phyloP scores from a whole-genome alignment of 768 basidiomycete species.

The Kwoniella newhampshirensis region DNA sequence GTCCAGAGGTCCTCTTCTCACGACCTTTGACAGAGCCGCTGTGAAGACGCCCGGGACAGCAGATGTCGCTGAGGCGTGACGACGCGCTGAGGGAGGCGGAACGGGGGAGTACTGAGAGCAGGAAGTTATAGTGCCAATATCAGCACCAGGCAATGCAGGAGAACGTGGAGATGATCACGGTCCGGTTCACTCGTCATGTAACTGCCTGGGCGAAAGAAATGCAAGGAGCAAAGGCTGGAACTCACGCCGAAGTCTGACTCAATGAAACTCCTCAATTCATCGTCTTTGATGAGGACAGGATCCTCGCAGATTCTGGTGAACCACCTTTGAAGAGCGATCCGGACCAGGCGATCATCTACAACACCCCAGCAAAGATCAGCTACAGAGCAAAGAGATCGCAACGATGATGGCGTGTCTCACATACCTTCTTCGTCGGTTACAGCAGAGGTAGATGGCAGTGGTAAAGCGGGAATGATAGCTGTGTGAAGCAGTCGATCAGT shows the following conservation, averaged over 20 bases:
- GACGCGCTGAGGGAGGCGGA: constrained; percentile 34
- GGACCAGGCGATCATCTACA: constrained; percentile 84
- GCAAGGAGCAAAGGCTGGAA: constrained; percentile 1
- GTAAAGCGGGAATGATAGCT: constrained; percentile 88
- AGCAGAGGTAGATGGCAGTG: constrained; percentile 93
- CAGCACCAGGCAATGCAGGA: not conserved
- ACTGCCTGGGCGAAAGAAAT: no score
- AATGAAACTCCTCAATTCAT: constrained; percentile 90
- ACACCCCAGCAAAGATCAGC: not conserved
- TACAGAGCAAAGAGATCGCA: not conserved
- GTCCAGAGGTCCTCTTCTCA: constrained; percentile 70
- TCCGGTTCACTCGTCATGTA: not conserved
- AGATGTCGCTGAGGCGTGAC: constrained; percentile 33
- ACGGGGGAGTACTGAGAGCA: constrained; percentile 51
- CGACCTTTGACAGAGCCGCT: constrained; percentile 48
- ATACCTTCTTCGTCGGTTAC: constrained; percentile 86
- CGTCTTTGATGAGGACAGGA: constrained; percentile 79
- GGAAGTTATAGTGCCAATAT: not conserved
- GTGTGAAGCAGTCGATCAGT: not conserved
- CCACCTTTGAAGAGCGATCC: constrained; percentile 94
- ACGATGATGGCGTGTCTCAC: constrained; percentile 19
- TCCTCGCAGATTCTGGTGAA: constrained; percentile 89
- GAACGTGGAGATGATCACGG: not conserved
- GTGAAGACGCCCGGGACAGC: constrained; percentile 36
- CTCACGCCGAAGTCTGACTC: constrained; percentile 90